Conservation (phyloP, 2,329 filamentous ascomycete genomes). For the Alternaria dauci region DNA sequence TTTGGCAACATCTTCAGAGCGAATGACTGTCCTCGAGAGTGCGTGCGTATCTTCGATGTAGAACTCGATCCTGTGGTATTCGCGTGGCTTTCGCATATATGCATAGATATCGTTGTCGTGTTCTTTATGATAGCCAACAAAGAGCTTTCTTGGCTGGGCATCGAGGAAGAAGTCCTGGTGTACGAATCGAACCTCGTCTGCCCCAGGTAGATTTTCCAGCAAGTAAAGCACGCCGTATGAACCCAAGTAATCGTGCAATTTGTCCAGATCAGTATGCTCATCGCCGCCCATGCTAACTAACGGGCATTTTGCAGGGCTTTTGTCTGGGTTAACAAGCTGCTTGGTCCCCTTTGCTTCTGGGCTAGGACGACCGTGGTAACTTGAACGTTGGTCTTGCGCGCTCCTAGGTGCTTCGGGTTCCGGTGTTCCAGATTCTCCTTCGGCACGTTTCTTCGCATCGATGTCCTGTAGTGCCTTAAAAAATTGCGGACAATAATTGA, state of each 20-base stretch:
- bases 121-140: constrained; percentile 7
- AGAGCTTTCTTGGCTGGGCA: constrained; percentile 15
- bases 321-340: not conserved
- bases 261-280: constrained; percentile 5
- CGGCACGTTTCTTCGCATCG: not conserved
- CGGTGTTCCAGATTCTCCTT: not conserved
- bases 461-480: not conserved
- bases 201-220: constrained; percentile 11
- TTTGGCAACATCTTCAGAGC: constrained; percentile 6
- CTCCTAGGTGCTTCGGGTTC: not conserved
- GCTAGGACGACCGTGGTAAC: not conserved
- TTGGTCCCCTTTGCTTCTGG: not conserved
- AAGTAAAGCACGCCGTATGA: constrained; percentile 5
- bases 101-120: constrained; percentile 16
- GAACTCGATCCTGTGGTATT: constrained; percentile 9
- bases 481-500: not conserved
- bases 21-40: not conserved
- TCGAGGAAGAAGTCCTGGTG: constrained; percentile 7
- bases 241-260: constrained; percentile 6
- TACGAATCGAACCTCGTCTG: constrained; percentile 6
- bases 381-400: constrained; percentile 4
- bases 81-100: constrained; percentile 5
- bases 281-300: not conserved
- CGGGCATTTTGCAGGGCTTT: not conserved
- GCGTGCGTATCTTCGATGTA: not conserved